Base-by-base conservation (phyloP, 2,329 filamentous ascomycete species). In the Trichoderma sp. region DNA sequence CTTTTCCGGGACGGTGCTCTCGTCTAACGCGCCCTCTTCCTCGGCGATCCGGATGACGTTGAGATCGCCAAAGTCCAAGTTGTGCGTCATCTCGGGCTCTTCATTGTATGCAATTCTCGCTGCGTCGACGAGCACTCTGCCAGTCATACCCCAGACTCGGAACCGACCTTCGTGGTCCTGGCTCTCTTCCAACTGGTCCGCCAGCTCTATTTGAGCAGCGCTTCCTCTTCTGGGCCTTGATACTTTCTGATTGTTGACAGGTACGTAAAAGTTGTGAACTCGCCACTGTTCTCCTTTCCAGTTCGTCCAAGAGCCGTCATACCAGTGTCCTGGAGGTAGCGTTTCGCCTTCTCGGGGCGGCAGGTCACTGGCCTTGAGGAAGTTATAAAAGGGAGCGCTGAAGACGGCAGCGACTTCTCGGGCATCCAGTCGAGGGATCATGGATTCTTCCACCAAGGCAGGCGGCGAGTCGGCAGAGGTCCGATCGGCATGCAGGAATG, bases 101-200 rank as follows among this genome's bases (percentile, higher is more conserved):
- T 91, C 86, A 2, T 81, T 90, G 77, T 96, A 98, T 24, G 94
- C 95, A 21, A 97, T 85, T 71, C 92, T 85, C 39, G 95, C 94
- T 5, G 91, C 91, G 80, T 98, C 95, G 5, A 97, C 92, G 66
- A 97, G 79, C 66, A 98, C 95, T 64, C 93, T 84, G 3, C 93
- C 95, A 65, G 95, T 98, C 93, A 98, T 95, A 18, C 95, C 95
- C 87, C 94, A 97, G 5, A 98, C 94, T 73, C 91, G 89, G 80
- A 96, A 97, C 46, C 91, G 84, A 3, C 83, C 82, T 4, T 79
- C 76, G 13, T 80, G 78, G 70, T 85, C 81, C 70, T 82, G 76
- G 16, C 32, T 46, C 71, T 85, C 82, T 68, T 87, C 82, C 18
- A 85, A 74, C 70, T 78, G 75, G 69, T 82, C 81, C 4, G 79